Evolutionary conservation across 2,329 filamentous ascomycete genomes (phyloP).

Genomic region (Didymella pinodella): DNA sequence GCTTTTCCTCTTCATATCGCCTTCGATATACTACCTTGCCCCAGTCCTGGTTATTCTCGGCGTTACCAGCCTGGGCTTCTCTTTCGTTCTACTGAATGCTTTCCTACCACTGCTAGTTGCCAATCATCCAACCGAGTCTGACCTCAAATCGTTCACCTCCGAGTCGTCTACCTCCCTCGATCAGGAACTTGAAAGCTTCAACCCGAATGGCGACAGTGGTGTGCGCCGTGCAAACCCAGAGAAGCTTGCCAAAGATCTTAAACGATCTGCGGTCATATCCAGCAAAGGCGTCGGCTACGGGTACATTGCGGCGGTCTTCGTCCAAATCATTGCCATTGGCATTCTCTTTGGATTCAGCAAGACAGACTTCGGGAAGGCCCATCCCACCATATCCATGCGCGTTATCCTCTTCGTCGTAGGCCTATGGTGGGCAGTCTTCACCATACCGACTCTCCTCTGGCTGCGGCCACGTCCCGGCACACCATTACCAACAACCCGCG

Average conservation of each 20-base stretch:
- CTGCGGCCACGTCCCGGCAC: constrained; percentile 84
- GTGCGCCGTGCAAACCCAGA: constrained; percentile 22
- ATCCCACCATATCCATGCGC: constrained; percentile 81
- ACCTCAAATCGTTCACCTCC: constrained; percentile 17
- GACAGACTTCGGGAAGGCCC: constrained; percentile 61
- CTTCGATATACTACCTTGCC: constrained; percentile 78
- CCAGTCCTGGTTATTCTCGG: constrained; percentile 82
- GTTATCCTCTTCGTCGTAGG: constrained; percentile 84
- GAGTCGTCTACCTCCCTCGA: constrained; percentile 23
- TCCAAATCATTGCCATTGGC: constrained; percentile 79
- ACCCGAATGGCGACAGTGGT: constrained; percentile 38
- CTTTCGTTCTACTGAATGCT: constrained; percentile 93
- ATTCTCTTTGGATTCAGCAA: constrained; percentile 67
- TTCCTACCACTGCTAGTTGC: constrained; percentile 88
- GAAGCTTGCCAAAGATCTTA: constrained; percentile 69
- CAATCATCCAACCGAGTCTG: constrained; percentile 68
- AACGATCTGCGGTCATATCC: constrained; percentile 84
- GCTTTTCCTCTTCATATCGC: constrained; percentile 78
- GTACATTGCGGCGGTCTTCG: constrained; percentile 80
- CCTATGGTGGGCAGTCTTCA: constrained; percentile 87
- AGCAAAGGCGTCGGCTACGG: constrained; percentile 89
- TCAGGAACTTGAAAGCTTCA: constrained; percentile 29
- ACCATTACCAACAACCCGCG: constrained; percentile 62
- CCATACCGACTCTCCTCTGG: constrained; percentile 84
- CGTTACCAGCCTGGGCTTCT: constrained; percentile 92